Percentiles rank a stretch among this genome's conserved stretches.
Evolutionary conservation across 2,329 filamentous ascomycete genomes (phyloP).

Genomic region (Venturia nashicola): DNA sequence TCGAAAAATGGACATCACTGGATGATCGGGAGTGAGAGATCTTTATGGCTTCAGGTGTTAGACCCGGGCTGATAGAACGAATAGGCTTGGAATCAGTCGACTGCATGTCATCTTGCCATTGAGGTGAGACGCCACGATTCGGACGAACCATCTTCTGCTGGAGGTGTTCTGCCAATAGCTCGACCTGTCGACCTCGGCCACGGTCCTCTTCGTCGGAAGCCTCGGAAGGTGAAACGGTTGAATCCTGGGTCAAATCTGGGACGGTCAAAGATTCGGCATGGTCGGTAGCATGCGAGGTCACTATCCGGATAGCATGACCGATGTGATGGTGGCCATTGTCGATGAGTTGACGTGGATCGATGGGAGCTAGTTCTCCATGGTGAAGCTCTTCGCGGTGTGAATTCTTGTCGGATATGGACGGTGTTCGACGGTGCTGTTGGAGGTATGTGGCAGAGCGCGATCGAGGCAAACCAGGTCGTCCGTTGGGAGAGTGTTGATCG

Average conservation of each 20-base stretch:
- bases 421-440: conserved; percentile 47
- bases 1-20: conserved; percentile 42
- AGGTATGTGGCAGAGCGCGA: conserved; percentile 45
- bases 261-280: conserved; percentile 20
- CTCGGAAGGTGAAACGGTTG: conserved; percentile 17
- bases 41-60: conserved; percentile 45
- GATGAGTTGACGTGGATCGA: background rate
- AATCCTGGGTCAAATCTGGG: conserved; percentile 17
- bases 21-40: conserved; percentile 49
- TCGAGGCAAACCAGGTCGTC: conserved; percentile 33
- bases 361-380: background rate
- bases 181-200: conserved; percentile 5
- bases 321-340: background rate
- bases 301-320: background rate
- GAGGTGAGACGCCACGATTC: background rate
- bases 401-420: conserved; percentile 55
- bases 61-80: conserved; percentile 21
- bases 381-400: background rate
- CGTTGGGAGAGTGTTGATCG: conserved; percentile 23
- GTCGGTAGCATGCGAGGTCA: conserved; percentile 13
- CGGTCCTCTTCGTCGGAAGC: conserved; percentile 12
- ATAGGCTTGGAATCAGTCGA: conserved; percentile 9
- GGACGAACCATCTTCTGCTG: conserved; percentile 12
- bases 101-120: background rate
- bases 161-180: conserved; percentile 2